These are phyloP conservation scores for Hymenoscyphus linearis DNA, from an alignment of 2,329 filamentous ascomycete genomes.

Conservation along the genomic window DNA sequence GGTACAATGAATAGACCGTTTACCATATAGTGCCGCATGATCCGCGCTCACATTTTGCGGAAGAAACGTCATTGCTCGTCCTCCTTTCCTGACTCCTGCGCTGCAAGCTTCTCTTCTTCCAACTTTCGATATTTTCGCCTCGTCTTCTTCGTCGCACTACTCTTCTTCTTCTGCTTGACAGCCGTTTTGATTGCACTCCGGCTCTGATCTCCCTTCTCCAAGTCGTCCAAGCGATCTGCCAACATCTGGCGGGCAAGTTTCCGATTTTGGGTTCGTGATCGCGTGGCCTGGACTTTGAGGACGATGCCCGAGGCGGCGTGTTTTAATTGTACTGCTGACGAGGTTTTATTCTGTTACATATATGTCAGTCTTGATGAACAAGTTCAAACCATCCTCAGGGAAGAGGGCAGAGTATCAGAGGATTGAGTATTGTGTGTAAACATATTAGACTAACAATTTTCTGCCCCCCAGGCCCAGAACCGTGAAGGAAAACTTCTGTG, in stretches of 20 bases:
- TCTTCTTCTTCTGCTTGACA: slow-evolving; percentile 62
- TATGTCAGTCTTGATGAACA: slow-evolving; percentile 5
- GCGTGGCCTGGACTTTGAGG: slow-evolving; percentile 88
- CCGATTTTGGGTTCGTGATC: slow-evolving; percentile 80
- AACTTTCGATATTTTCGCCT: slow-evolving; percentile 70
- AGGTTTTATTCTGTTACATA: slow-evolving; percentile 79
- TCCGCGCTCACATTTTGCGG: neutral
- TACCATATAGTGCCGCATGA: neutral
- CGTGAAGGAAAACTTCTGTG: slow-evolving; percentile 81
- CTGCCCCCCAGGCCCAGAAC: slow-evolving; percentile 87
- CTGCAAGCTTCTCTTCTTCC: slow-evolving; percentile 26
- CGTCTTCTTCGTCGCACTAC: slow-evolving; percentile 75
- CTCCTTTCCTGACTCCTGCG: slow-evolving; percentile 17
- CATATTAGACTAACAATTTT: slow-evolving; percentile 64
- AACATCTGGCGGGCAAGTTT: slow-evolving; percentile 73
- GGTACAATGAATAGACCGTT: neutral
- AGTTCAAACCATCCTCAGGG: neutral
- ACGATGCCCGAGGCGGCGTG: slow-evolving; percentile 88
- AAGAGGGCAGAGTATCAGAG: neutral
- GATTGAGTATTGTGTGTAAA: neutral
- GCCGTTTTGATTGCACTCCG: slow-evolving; percentile 59
- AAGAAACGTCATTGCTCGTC: neutral
- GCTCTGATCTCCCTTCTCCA: slow-evolving; percentile 65
- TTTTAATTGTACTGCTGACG: slow-evolving; percentile 86
- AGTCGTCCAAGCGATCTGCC: slow-evolving; percentile 53